Conservation (phyloP, 768 basidiomycete genomes). For the Coprinopsis strossmayeri region DNA sequence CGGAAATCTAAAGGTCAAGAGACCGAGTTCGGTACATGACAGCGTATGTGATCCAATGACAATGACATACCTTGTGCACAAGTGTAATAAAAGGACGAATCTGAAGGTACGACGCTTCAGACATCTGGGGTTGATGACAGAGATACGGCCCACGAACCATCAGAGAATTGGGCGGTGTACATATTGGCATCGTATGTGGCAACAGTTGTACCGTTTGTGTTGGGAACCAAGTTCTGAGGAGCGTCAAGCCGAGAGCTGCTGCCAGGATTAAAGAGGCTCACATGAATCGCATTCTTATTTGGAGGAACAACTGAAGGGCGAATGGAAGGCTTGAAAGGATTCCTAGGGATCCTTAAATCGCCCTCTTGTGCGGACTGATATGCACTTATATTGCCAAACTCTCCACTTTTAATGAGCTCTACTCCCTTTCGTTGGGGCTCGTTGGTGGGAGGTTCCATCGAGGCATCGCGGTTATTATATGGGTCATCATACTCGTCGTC, state of each 20-base stretch:
- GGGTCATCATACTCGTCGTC: conserved; percentile 25
- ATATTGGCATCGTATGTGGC: conserved; percentile 67
- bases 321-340: conserved; percentile 35
- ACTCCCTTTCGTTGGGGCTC: conserved; percentile 61
- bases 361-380: conserved; percentile 39
- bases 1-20: conserved; percentile 59
- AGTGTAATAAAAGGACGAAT: conserved; percentile 90
- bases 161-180: conserved; percentile 82
- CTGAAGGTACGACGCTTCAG: conserved; percentile 27
- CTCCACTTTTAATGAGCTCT: conserved; percentile 64
- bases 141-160: conserved; percentile 36
- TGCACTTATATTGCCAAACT: conserved; percentile 64
- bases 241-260: conserved; percentile 5
- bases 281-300: conserved; percentile 8
- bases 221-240: conserved; percentile 65
- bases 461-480: too few species aligned
- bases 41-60: background rate
- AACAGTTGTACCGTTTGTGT: conserved; percentile 74
- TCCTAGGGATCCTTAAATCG: conserved; percentile 40
- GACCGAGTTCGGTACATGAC: background rate
- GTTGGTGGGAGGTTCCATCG: too few species aligned
- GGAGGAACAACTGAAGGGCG: background rate
- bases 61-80: conserved; percentile 64
- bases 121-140: background rate
- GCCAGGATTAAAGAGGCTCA: conserved; percentile 3